Evolutionary conservation across 257 asterid genomes (phyloP).

Genomic region (Sherardia arvensis): DNA sequence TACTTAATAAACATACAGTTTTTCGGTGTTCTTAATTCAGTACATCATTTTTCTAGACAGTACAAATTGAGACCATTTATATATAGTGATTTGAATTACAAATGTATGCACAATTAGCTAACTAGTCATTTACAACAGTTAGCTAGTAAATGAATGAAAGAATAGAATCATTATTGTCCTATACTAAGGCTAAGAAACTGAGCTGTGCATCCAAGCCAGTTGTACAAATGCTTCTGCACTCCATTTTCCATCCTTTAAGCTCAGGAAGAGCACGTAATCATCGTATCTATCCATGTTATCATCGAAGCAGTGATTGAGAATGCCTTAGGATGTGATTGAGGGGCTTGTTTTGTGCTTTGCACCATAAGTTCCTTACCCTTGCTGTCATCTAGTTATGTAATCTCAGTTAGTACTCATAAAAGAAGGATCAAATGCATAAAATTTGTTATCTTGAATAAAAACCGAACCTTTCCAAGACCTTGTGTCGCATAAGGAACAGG

Average conservation of each 20-base stretch:
- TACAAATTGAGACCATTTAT: not conserved
- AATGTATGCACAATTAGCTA: constrained; percentile 4
- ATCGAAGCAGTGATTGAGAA: constrained; percentile 43
- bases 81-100: not conserved
- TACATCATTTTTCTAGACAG: not conserved
- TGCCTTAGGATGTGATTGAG: constrained; percentile 41
- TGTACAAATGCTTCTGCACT: not conserved
- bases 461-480: constrained; percentile 59
- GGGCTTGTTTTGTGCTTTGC: constrained; percentile 44
- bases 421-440: not conserved
- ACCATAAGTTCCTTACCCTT: constrained; percentile 34
- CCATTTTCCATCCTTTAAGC: not conserved
- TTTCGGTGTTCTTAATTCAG: not conserved
- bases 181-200: not conserved
- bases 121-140: constrained; percentile 1
- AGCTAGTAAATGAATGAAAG: constrained; percentile 1
- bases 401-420: not conserved
- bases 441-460: not conserved
- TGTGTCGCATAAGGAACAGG: constrained; percentile 59
- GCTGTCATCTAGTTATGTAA: constrained; percentile 34
- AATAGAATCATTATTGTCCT: not conserved
- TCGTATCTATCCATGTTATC: constrained; percentile 8
- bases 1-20: not conserved
- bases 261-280: not conserved
- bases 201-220: not conserved